These are phyloP conservation scores for Fonsecaea monophora DNA, from an alignment of 2,329 filamentous ascomycete genomes.

Conservation along the genomic window DNA sequence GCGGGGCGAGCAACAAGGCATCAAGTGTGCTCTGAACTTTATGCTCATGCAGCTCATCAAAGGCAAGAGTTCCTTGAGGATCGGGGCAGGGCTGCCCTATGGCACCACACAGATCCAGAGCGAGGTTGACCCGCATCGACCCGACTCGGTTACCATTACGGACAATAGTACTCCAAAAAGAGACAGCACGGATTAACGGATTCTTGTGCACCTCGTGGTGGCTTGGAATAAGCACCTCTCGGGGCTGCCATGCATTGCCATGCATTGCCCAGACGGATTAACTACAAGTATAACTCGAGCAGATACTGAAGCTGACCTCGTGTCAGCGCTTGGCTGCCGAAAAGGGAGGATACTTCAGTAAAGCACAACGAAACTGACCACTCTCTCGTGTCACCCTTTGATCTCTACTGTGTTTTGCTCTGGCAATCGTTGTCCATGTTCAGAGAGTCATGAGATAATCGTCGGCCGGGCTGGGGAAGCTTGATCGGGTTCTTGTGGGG, in stretches of 20 bases:
- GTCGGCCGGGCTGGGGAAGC: background rate
- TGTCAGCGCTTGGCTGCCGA: slow-evolving; percentile 11
- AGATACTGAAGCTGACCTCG: slow-evolving; percentile 4
- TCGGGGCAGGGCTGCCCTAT: slow-evolving; percentile 23
- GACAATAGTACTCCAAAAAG: slow-evolving; percentile 29
- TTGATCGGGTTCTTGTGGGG: background rate
- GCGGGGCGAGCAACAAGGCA: slow-evolving; percentile 72
- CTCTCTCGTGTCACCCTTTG: background rate
- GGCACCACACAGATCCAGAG: slow-evolving; percentile 24
- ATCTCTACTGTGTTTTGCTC: background rate
- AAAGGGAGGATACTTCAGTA: background rate
- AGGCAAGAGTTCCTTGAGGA: slow-evolving; percentile 56
- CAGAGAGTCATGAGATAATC: background rate
- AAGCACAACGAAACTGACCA: background rate
- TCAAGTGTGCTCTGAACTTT: slow-evolving; percentile 75
- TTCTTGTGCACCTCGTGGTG: slow-evolving; percentile 11
- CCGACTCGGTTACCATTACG: slow-evolving; percentile 25
- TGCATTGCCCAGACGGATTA: background rate
- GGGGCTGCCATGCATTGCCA: background rate
- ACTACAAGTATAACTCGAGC: background rate
- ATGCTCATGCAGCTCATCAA: slow-evolving; percentile 75
- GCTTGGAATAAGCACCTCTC: background rate
- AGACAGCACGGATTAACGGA: slow-evolving; percentile 19
- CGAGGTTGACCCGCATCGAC: slow-evolving; percentile 19
- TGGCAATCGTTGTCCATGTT: background rate